phyloP scores from a whole-genome alignment of 306 rosid species.

The Vigna nakashimae region DNA sequence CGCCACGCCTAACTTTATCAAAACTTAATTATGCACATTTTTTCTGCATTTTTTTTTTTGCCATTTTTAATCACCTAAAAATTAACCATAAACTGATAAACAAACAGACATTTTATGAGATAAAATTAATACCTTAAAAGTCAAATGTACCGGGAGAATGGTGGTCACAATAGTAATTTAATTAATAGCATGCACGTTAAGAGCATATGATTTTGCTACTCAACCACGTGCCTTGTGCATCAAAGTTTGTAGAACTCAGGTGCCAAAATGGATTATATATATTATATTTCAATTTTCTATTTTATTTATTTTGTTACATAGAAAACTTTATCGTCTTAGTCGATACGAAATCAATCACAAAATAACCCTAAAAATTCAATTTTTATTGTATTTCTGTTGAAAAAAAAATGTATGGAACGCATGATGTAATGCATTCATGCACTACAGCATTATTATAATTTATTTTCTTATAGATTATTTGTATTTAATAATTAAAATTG shows the following conservation, averaged over 20 bases:
- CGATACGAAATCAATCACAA: no score
- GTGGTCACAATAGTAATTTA: not conserved
- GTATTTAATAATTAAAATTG: not conserved
- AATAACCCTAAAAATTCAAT: no score
- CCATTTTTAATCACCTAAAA: not conserved
- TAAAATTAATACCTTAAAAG: not conserved
- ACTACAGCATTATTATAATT: no score
- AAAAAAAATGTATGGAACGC: no score
- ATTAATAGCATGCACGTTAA: conserved; percentile 52
- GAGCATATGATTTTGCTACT: conserved; percentile 42
- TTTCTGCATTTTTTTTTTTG: no score
- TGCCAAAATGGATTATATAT: not conserved
- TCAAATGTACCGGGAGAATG: conserved; percentile 24
- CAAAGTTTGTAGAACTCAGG: conserved; percentile 46
- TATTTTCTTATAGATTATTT: not conserved
- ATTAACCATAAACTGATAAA: not conserved
- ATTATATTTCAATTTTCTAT: not conserved
- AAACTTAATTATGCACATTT: no score
- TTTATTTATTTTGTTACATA: no score
- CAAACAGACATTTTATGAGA: not conserved
- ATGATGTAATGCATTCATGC: no score
- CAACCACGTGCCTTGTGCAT: conserved; percentile 65
- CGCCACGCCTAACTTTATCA: not conserved
- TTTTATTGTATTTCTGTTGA: no score
- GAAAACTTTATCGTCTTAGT: no score